Conservation (phyloP, 2,329 filamentous ascomycete genomes). For the Fusarium piperis region DNA sequence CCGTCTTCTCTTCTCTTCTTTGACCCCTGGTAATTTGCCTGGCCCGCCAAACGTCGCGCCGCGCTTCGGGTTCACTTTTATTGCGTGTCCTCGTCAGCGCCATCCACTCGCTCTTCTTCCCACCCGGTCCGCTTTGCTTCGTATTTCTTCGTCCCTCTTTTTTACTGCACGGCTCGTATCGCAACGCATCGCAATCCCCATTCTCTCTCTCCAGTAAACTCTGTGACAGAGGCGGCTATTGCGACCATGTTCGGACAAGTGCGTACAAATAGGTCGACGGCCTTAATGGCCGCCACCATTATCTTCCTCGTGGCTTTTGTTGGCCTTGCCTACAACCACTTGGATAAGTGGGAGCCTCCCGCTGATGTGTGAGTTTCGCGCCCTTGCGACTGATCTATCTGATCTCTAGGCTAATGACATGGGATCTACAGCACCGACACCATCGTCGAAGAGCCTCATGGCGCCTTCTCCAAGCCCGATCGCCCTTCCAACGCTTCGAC, state of each 20-base stretch:
- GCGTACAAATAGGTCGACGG: constrained; percentile 45
- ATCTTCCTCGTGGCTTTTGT: constrained; percentile 47
- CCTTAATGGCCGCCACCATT: constrained; percentile 43
- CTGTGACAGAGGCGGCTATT: constrained; percentile 27
- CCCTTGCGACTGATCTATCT: background rate
- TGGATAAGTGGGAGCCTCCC: constrained; percentile 43
- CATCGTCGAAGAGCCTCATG: constrained; percentile 29
- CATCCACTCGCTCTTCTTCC: constrained; percentile 25
- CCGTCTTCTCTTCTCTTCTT: constrained; percentile 22
- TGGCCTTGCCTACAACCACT: constrained; percentile 47
- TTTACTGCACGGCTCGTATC: background rate
- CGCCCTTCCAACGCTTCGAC: constrained; percentile 27
- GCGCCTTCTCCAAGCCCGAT: constrained; percentile 27
- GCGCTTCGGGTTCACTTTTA: constrained; percentile 28
- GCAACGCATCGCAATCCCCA: background rate
- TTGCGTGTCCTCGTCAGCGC: constrained; percentile 34
- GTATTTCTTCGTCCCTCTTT: background rate
- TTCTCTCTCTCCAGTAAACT: background rate
- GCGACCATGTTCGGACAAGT: constrained; percentile 46
- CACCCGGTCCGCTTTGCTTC: constrained; percentile 2
- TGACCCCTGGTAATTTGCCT: constrained; percentile 14
- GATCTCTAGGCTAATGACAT: background rate
- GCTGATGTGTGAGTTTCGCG: constrained; percentile 36
- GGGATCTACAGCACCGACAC: constrained; percentile 29
- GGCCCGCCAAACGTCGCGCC: constrained; percentile 18